These are phyloP conservation scores for Quercus alba DNA, from an alignment of 306 rosid species.

Conservation along the genomic window DNA sequence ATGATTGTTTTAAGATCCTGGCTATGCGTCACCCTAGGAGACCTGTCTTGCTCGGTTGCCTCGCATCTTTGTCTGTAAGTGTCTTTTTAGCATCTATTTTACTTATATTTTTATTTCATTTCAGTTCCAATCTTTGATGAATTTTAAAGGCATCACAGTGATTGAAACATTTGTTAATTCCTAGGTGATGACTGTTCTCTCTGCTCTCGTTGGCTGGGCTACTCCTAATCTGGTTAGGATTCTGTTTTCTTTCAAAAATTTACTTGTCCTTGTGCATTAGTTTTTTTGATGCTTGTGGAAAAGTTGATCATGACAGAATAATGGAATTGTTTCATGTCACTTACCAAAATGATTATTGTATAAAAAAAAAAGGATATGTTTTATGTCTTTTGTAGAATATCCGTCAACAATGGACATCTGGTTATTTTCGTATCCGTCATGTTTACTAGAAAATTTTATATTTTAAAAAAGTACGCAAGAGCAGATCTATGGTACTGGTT, in stretches of 20 bases:
- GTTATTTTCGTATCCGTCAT: not conserved
- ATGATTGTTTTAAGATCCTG: conserved; percentile 57
- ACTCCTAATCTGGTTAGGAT: conserved; percentile 86
- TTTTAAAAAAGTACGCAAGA: not conserved
- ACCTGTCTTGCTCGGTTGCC: conserved; percentile 82
- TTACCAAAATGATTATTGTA: too few species aligned
- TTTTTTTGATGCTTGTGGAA: not conserved
- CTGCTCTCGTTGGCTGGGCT: conserved; percentile 93
- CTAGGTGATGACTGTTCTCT: conserved; percentile 94
- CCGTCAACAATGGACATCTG: not conserved
- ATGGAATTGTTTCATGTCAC: too few species aligned
- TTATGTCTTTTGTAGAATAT: not conserved
- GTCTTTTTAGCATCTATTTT: not conserved
- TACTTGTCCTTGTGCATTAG: not conserved
- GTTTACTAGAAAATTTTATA: not conserved
- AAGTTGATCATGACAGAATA: not conserved
- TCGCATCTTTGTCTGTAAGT: conserved; percentile 78
- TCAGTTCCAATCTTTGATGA: not conserved
- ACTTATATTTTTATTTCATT: not conserved
- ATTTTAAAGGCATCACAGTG: conserved; percentile 6
- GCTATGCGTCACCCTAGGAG: conserved; percentile 96
- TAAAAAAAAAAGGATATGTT: not conserved
- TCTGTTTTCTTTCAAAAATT: not conserved
- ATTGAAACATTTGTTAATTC: conserved; percentile 13
- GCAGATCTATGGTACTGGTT: not conserved